These are phyloP conservation scores for Ormosia semicastrata DNA, from an alignment of 306 rosid species.

Conservation along the genomic window DNA sequence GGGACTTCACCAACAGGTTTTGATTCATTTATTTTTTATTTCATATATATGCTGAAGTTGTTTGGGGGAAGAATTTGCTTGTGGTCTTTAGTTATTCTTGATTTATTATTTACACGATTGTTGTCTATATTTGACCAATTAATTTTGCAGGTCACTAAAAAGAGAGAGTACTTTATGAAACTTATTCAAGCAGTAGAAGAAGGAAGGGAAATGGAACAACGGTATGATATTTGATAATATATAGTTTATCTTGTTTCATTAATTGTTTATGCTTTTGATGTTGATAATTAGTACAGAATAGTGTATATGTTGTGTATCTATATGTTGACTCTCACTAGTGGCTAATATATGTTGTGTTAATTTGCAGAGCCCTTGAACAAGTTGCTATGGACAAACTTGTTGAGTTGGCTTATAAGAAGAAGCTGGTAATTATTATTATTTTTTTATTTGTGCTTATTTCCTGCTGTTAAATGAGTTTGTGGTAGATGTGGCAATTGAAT, in stretches of 20 bases:
- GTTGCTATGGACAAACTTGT: conserved; percentile 80
- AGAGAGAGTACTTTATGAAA: conserved; percentile 50
- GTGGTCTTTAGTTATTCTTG: conserved; percentile 1
- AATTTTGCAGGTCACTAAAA: conserved; percentile 55
- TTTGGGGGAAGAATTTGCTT: not conserved
- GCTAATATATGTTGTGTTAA: conserved; percentile 15
- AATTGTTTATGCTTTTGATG: conserved; percentile 6
- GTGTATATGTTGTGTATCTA: not conserved
- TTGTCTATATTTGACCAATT: conserved; percentile 10
- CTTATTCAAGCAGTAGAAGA: conserved; percentile 56
- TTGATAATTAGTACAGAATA: not conserved
- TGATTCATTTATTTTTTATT: conserved; percentile 17
- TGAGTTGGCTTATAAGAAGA: conserved; percentile 74
- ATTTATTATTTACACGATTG: not conserved
- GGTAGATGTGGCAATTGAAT: not conserved
- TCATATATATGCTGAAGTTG: not conserved
- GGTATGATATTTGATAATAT: conserved; percentile 44
- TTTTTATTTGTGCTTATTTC: not conserved
- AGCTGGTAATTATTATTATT: conserved; percentile 56
- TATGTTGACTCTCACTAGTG: conserved; percentile 15
- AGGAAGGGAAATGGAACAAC: conserved; percentile 52
- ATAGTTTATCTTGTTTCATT: not conserved
- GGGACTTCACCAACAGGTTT: conserved; percentile 65
- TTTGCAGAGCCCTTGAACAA: conserved; percentile 71
- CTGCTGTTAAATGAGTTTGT: conserved; percentile 4